Evolutionary conservation across 768 basidiomycete genomes (phyloP), one percentile per base, ranked within the genome.

Genomic region (Suillus discolor): DNA sequence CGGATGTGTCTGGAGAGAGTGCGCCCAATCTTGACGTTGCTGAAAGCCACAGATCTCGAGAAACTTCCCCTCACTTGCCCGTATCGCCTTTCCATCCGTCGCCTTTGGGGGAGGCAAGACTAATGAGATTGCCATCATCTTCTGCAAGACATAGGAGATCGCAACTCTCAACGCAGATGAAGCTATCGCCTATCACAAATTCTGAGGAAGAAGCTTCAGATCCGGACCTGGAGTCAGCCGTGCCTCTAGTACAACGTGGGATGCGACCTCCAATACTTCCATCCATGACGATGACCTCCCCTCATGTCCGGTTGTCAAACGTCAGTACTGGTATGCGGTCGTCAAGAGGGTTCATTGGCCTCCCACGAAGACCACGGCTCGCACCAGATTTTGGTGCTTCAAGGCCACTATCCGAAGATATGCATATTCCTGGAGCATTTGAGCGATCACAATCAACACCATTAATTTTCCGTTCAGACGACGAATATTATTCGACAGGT

Each of bases 361-460:
- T 66, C 62, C 70, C 72, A 23, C 65, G 71, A 13, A 64, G 62
- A 20, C 76, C 75, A 39, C 74, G 73, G 60, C 73, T 75, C 1
- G 63, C 31, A 59, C 57, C 41, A 28, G 69, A 70, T 20, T 80
- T 82, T 9, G 75, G 76, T 66, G 70, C 61, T 16, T 79, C 79
- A 25, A 70, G 70, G 28, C 65, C 62, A 25, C 42, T 31, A 36
- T 36, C 68, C 15, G 63, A 62, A 59, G 69, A 67, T 61, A 59
- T 64, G 55, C 62, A 70, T 39, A 66, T 45, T 65, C 70, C 73
- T 36, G 74, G 66, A 63, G 68, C 66, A 45, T 78, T 75, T 69
- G 81, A 83, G 64, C 75, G 79, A 57, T 82, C 80, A 61, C 73
- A 84, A 68, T 79, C 82, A 25, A 79, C 84, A 38, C 84, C 82